Conservation (phyloP, 176 grass and related monocot genomes). For the Musa schizocarpa region DNA sequence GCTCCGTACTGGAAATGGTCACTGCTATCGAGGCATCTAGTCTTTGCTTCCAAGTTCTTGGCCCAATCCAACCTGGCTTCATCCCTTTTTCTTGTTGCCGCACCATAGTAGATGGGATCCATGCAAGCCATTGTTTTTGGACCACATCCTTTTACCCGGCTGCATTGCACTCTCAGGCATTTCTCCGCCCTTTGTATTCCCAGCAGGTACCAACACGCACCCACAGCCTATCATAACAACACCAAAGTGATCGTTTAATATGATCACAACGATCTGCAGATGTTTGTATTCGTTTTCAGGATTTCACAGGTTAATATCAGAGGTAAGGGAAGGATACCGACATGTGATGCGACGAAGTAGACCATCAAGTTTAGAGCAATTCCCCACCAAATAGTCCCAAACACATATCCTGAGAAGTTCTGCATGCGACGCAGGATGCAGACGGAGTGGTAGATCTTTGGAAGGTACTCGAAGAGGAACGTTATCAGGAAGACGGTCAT, state of each 20-base stretch:
- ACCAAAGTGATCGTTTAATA: too few relatives aligned
- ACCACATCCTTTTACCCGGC: conserved; percentile 22
- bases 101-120: conserved; percentile 52
- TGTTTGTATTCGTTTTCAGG: too few relatives aligned
- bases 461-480: conserved; percentile 72
- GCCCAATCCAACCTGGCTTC: conserved; percentile 44
- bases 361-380: conserved; percentile 87
- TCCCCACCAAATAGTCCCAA: conserved; percentile 94
- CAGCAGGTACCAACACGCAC: conserved; percentile 85
- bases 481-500: conserved; percentile 60
- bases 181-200: conserved; percentile 76
- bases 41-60: conserved; percentile 30
- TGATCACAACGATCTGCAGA: too few relatives aligned
- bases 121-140: conserved; percentile 40
- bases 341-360: conserved; percentile 86
- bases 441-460: conserved; percentile 79
- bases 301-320: too few relatives aligned
- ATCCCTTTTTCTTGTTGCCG: background rate
- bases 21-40: conserved; percentile 38
- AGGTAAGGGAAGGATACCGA: conserved; percentile 16
- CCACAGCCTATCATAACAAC: conserved; percentile 40
- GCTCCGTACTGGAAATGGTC: conserved; percentile 64
- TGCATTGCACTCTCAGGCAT: conserved; percentile 59
- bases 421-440: conserved; percentile 72
- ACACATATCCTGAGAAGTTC: conserved; percentile 45